Evolutionary conservation across 2,329 filamentous ascomycete genomes (phyloP), one percentile per base, ranked within the genome.

Genomic region (Aspergillus versicolor): DNA sequence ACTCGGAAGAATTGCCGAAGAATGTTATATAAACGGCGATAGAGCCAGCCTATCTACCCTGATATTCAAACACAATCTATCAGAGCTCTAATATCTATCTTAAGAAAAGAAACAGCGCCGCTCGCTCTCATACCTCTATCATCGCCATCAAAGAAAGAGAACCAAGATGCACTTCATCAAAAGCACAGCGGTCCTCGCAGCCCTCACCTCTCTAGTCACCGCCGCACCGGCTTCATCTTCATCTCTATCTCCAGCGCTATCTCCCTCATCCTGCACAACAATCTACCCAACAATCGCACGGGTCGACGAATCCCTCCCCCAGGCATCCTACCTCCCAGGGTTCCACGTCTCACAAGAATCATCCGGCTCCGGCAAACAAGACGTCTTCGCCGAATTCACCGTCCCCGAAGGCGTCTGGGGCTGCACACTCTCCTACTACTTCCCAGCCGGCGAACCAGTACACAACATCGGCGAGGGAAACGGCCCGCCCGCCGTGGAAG

Each of bases 371-470:
- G 24, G 46, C 11, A 59, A 49, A 21, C 47, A 59, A 48, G 57
- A 59, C 43, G 56, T 34, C 12, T 56, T 59, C n/a, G 21, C 27
- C 42, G 57, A 59, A 32, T 59, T 59, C 48, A 59, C n/a, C 17
- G n/a, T 54, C 11, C 42, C 57, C 5, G 13, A 42, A 1, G 57
- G 57, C 12, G 45, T 37, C 52, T 59, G 57, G 57, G 57, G 57
- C 1, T 59, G 57, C 34, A 52, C 52, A 9, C 52, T 59, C 7
- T 56, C 43, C 4, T 59, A 56, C 48, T 56, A 12, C 42, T 56
- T 59, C 52, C 57, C 57, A 2, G n/a, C 43, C 57, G 5, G 57
- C n/a, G 48, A 1, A 32, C 32, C 47, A 1, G 38, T 59, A n/a
- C 52, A 50, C n/a, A 44, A 27, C 3, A 38, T 48, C 13, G 57